Evolutionary conservation across 2,329 filamentous ascomycete genomes (phyloP).

Genomic region (Beauveria sp.): DNA sequence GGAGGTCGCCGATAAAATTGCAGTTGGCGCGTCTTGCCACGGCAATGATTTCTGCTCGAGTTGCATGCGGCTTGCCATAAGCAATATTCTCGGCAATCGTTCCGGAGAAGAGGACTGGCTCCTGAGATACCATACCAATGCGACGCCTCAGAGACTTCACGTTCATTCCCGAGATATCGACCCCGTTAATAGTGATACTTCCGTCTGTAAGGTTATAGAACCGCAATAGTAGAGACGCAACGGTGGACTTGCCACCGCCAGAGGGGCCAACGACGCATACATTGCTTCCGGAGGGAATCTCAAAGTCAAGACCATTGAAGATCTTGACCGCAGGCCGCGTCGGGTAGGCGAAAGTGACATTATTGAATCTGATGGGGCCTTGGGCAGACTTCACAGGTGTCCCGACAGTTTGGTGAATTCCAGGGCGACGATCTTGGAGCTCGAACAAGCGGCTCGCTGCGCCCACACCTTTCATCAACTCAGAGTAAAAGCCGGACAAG

Average conservation of each 20-base stretch:
- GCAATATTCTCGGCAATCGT: conserved; percentile 84
- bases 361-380: conserved; percentile 79
- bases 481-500: conserved; percentile 91
- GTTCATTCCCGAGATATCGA: conserved; percentile 80
- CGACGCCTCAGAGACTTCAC: conserved; percentile 85
- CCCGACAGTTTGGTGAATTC: conserved; percentile 81
- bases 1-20: conserved; percentile 92
- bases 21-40: conserved; percentile 93
- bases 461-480: conserved; percentile 97
- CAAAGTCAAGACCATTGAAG: conserved; percentile 82
- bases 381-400: conserved; percentile 72
- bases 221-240: conserved; percentile 80
- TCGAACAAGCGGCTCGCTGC: conserved; percentile 95
- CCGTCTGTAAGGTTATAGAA: conserved; percentile 84
- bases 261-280: conserved; percentile 95
- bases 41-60: conserved; percentile 70
- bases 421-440: conserved; percentile 80
- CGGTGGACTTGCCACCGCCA: conserved; percentile 92
- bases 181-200: conserved; percentile 72
- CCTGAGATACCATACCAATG: conserved; percentile 92
- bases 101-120: conserved; percentile 86
- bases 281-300: conserved; percentile 87
- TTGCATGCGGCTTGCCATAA: conserved; percentile 77
- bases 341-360: conserved; percentile 86
- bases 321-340: conserved; percentile 87